A percentile compares a stretch with the other conserved stretches of the same genome.
These are phyloP conservation scores for Colletotrichum sp. DNA, from an alignment of 2,329 filamentous ascomycete genomes.

Conservation along the genomic window DNA sequence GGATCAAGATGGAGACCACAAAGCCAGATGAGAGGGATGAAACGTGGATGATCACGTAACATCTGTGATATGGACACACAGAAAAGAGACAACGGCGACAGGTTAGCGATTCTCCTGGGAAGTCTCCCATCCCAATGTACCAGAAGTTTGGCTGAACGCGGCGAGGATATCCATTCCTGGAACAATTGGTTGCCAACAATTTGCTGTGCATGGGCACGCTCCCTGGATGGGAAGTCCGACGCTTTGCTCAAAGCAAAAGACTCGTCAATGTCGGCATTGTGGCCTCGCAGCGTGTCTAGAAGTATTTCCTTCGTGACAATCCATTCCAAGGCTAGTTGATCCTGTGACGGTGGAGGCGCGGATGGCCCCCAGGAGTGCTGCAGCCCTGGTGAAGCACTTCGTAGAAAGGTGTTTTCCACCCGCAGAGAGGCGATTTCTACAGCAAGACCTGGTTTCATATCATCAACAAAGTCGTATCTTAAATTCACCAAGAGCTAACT, in stretches of 20 bases:
- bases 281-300: background rate
- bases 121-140: background rate
- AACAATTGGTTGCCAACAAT: background rate
- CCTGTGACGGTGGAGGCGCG: background rate
- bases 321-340: background rate
- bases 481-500: no score
- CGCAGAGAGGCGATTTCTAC: background rate
- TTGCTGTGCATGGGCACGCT: background rate
- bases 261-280: background rate
- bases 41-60: background rate
- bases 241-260: background rate
- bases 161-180: background rate
- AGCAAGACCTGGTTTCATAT: background rate
- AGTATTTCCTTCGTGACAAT: background rate
- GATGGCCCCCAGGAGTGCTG: background rate
- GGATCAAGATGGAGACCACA: background rate
- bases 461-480: background rate
- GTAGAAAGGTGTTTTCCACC: background rate
- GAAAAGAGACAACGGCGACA: background rate
- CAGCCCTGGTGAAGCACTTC: background rate
- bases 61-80: background rate
- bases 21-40: background rate
- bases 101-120: background rate
- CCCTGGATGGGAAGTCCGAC: background rate
- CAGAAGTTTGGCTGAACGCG: background rate